Conservation (phyloP, 164 flowering plant genomes). For the Annona squamosa region DNA sequence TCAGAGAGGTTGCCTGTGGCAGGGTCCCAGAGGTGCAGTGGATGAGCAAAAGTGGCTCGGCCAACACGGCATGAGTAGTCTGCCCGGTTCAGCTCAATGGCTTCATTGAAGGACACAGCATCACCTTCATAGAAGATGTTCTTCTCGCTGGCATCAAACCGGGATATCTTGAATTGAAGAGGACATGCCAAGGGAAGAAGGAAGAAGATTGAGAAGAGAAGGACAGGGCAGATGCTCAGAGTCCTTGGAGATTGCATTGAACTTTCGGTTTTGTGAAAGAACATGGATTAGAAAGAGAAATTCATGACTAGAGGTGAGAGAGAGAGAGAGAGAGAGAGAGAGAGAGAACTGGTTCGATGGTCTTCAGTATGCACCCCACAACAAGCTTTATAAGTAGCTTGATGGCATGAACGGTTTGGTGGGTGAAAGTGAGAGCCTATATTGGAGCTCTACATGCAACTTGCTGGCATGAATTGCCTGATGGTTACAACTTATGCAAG, state of each 20-base stretch:
- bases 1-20: conserved; percentile 19
- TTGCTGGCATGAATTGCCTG: too few relatives aligned
- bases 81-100: conserved; percentile 5
- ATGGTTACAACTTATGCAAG: too few relatives aligned
- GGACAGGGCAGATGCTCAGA: neutral
- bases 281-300: neutral
- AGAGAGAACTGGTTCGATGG: neutral
- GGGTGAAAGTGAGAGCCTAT: neutral
- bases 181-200: conserved; percentile 1
- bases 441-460: too few relatives aligned
- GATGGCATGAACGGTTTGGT: too few relatives aligned
- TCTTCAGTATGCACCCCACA: too few relatives aligned
- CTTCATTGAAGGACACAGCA: neutral
- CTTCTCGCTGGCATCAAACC: neutral
- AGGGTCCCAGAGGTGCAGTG: conserved; percentile 10
- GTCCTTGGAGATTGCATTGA: neutral
- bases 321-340: too few relatives aligned
- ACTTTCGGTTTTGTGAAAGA: neutral
- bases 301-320: neutral
- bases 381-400: too few relatives aligned
- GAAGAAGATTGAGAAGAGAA: conserved; percentile 2
- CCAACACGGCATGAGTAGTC: conserved; percentile 11
- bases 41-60: conserved; percentile 3
- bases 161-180: conserved; percentile 1
- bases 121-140: conserved; percentile 6